Evolutionary conservation across 2,329 filamentous ascomycete species (phyloP), one percentile per base, ranked within the genome.

Genomic region (Ophiocordyceps australis): DNA sequence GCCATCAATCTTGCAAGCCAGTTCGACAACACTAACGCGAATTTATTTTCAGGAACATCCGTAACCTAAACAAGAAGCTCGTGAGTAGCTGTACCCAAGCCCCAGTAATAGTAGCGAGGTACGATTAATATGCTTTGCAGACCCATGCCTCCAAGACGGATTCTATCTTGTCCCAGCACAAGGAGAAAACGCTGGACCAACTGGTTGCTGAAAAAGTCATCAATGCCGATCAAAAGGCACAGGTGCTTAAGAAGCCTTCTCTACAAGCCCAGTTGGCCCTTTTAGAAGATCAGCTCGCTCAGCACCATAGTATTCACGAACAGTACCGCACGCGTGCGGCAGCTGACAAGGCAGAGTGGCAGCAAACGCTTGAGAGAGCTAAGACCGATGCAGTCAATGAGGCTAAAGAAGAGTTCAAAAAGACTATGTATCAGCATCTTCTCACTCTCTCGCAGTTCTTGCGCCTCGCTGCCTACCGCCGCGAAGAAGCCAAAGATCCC

Each of bases 61-160:
- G 86, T 45, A 92, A 89, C 52, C 59, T 89, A 43, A 78, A 74
- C 61, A 95, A 94, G 68, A 94, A 94, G 58, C 74, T 95, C 42
- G 81, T 92, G 55, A 57, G 78, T 59, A 28, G 5, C 18, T 15
- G 11, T 9, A 22, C 14, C 14, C 10, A n/a, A n/a, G n/a, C n/a
- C n/a, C n/a, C n/a, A n/a, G n/a, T n/a, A n/a, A n/a, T n/a, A n/a
- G n/a, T n/a, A n/a, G n/a, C n/a, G n/a, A n/a, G n/a, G n/a, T n/a
- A n/a, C n/a, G n/a, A n/a, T n/a, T n/a, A n/a, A n/a, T n/a, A 18
- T 24, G 22, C 11, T 15, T 23, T 22, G 14, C 32, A 81, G 74
- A 59, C 65, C 45, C 73, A 74, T 47, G 73, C 73, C 36, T 65
- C 69, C 39, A 83, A 79, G 55, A 74, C 76, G 43, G 75, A 83